Evolutionary conservation across 169 alveolate species (phyloP).

Genomic region (Prorocentrum cordatum): DNA sequence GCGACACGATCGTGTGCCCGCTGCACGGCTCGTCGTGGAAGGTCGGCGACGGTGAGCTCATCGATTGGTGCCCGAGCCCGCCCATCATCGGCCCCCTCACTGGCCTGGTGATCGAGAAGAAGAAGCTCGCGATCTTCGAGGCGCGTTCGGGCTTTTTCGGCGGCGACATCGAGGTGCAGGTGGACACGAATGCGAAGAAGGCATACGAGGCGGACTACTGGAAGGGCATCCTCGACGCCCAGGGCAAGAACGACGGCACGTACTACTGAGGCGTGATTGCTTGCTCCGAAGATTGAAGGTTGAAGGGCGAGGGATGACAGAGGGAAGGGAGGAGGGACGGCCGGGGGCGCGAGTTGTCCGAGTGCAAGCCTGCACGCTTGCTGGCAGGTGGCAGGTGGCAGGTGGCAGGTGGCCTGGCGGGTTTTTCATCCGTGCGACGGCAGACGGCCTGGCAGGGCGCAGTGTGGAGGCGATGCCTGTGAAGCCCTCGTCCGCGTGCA

Average conservation of each 20-base stretch:
- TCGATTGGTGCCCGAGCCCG: constrained; percentile 47
- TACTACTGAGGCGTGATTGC: constrained; percentile 31
- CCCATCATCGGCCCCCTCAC: constrained; percentile 54
- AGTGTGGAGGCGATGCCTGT: too few species aligned
- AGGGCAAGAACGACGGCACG: constrained; percentile 71
- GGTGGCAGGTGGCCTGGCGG: too few species aligned
- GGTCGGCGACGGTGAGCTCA: constrained; percentile 40
- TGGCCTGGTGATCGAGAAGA: constrained; percentile 34
- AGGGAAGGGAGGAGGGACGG: too few species aligned
- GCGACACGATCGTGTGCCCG: constrained; percentile 56
- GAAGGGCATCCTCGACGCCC: constrained; percentile 70
- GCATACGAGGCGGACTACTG: constrained; percentile 62
- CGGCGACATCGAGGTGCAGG: constrained; percentile 43
- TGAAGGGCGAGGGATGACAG: too few species aligned
- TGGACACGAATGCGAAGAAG: constrained; percentile 63
- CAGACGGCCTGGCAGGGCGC: too few species aligned
- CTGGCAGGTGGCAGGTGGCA: too few species aligned
- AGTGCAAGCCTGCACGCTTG: too few species aligned
- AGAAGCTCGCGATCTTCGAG: constrained; percentile 53
- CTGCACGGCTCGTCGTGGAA: constrained; percentile 49
- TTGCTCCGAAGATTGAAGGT: too few species aligned
- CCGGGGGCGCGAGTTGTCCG: too few species aligned
- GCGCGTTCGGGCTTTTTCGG: constrained; percentile 25
- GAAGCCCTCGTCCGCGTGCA: too few species aligned
- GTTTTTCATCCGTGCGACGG: too few species aligned